Evolutionary conservation across 768 basidiomycete species (phyloP), one percentile per base, ranked within the genome.

Genomic region (Russula sp.): DNA sequence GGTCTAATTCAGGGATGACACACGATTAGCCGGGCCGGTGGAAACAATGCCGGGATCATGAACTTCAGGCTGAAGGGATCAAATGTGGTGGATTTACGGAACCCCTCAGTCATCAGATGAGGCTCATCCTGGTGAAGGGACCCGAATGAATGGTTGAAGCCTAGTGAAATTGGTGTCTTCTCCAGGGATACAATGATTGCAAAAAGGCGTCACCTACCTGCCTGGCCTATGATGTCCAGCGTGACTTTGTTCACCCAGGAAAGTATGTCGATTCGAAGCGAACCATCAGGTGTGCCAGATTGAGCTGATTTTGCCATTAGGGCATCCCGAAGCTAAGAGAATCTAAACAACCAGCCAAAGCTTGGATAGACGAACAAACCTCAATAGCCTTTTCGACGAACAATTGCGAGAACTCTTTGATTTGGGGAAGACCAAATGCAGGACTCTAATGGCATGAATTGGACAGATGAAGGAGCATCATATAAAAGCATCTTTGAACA

Each of bases 331-430:
- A 61, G 13, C 63, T 64, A 36, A 45, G 18, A 41, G 20, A 20
- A 34, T 11, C 4, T 55, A 5, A 55, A 34, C n/a, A 22, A 22
- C 38, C 5, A 14, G 34, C n/a, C 6, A 20, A 32, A 18, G 50
- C 50, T 5, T 34, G 36, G 42, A n/a, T 35, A 25, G 38, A 34
- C 48, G 11, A 32, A 42, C 48, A 22, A 55, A 59, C 65, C 61
- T 47, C 63, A 10, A 58, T 64, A 36, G 57, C 60, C 54, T 59
- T 68, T 55, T 68, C 48, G 20, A 63, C 42, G 18, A 66, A 60
- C 35, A 60, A 11, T 13, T n/a, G 49, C 9, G 58, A 56, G 41
- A 52, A 61, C 39, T 8, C 65, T n/a, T 42, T 60, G n/a, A 60
- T 47, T 35, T 53, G 54, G 5, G 63, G 42, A 8, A 29, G 60